Percentiles rank a stretch among this genome's conserved stretches.
Conservation (phyloP, 352 stramenopile species). For the Globisporangium nagaii region DNA sequence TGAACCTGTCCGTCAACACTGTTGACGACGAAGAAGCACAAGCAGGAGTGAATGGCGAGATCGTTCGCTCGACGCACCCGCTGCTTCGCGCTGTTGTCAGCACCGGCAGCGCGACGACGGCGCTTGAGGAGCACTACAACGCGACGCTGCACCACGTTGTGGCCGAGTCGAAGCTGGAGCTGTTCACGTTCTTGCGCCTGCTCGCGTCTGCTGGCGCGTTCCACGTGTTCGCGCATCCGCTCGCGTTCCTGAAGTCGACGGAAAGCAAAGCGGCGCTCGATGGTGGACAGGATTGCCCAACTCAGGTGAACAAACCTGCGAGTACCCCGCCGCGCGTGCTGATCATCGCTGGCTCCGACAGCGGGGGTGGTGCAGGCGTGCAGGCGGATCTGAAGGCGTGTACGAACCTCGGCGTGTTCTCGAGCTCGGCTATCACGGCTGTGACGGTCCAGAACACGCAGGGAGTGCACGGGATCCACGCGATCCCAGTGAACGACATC, state of each 20-base stretch:
- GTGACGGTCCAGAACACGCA: slow-evolving; percentile 88
- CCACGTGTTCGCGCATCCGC: slow-evolving; percentile 2
- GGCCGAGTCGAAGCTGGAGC: slow-evolving; percentile 11
- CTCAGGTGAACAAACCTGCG: too few species aligned
- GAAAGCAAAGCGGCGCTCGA: background rate
- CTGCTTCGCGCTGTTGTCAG: slow-evolving; percentile 8
- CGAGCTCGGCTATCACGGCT: slow-evolving; percentile 86
- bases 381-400: slow-evolving; percentile 93
- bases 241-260: background rate
- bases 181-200: slow-evolving; percentile 21
- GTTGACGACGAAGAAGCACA: background rate
- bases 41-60: background rate
- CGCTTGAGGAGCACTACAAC: slow-evolving; percentile 1
- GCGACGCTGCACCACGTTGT: slow-evolving; percentile 1
- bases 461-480: slow-evolving; percentile 45
- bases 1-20: background rate
- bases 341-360: slow-evolving; percentile 92
- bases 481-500: slow-evolving; percentile 61
- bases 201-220: slow-evolving; percentile 9
- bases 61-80: slow-evolving; percentile 3
- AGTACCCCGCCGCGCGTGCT: slow-evolving; percentile 56
- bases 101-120: background rate
- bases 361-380: slow-evolving; percentile 85
- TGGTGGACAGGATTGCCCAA: background rate
- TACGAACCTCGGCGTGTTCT: slow-evolving; percentile 75